These are phyloP conservation scores for Serendipita indica DNA, from an alignment of 768 basidiomycete species.

Conservation along the genomic window DNA sequence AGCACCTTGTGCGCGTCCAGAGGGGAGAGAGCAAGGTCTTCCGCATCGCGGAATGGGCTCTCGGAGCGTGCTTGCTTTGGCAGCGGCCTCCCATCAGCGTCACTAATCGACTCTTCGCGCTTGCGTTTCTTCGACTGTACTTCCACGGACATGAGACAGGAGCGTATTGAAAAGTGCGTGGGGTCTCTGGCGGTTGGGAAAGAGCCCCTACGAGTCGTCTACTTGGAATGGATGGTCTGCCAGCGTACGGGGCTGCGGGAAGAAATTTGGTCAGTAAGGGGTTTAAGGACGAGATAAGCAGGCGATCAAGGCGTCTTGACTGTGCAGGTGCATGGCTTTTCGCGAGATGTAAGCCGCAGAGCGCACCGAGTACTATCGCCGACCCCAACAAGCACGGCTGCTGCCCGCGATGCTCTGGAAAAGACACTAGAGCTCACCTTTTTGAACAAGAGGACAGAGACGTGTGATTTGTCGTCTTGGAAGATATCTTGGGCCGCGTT, in stretches of 20 bases:
- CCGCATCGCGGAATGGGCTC: slow-evolving; percentile 25
- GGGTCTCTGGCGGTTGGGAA: not conserved
- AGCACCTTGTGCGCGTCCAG: slow-evolving; percentile 40
- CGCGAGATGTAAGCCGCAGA: not conserved
- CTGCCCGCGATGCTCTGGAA: too few species aligned
- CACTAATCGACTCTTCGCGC: slow-evolving; percentile 29
- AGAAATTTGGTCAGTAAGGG: slow-evolving; percentile 4
- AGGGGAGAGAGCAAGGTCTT: slow-evolving; percentile 33
- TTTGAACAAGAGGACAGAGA: too few species aligned
- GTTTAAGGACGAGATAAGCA: not conserved
- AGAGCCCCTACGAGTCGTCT: not conserved
- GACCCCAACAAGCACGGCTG: not conserved
- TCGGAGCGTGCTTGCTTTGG: slow-evolving; percentile 37
- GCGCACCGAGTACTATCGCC: not conserved
- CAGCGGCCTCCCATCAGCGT: slow-evolving; percentile 34
- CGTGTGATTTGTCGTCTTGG: too few species aligned
- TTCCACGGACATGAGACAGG: not conserved
- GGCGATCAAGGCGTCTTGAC: slow-evolving; percentile 1
- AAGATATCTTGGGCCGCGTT: too few species aligned
- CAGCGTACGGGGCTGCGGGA: not conserved
- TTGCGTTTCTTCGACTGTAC: slow-evolving; percentile 48
- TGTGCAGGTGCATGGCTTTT: slow-evolving; percentile 3
- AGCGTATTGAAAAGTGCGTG: not conserved
- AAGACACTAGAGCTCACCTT: too few species aligned
- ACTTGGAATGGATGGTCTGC: not conserved